These are phyloP conservation scores for Trichoderma guizhouense DNA, from an alignment of 2,329 filamentous ascomycete genomes.

Conservation along the genomic window DNA sequence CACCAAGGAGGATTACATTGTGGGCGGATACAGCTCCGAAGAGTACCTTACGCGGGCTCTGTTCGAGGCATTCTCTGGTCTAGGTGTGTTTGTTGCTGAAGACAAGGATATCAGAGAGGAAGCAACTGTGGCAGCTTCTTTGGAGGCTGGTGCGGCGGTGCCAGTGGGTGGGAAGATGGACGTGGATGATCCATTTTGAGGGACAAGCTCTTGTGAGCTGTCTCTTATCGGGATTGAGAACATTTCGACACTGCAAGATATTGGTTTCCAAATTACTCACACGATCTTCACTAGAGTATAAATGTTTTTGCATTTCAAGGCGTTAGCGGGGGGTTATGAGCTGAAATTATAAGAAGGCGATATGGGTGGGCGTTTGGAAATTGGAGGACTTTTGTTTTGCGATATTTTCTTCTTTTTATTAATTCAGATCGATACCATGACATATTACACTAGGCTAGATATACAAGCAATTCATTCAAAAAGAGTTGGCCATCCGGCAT, in stretches of 20 bases:
- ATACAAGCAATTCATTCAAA: neutral
- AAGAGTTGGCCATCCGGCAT: neutral
- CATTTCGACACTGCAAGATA: neutral
- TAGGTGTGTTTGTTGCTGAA: slow-evolving; percentile 83
- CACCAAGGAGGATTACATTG: slow-evolving; percentile 62
- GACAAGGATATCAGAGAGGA: slow-evolving; percentile 52
- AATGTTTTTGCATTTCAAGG: neutral
- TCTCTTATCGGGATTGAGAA: neutral
- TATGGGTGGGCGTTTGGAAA: neutral
- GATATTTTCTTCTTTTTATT: neutral
- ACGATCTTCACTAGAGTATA: neutral
- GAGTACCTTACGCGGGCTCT: slow-evolving; percentile 81
- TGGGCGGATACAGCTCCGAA: slow-evolving; percentile 77
- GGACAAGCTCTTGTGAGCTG: neutral
- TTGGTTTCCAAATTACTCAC: neutral
- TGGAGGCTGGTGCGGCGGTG: slow-evolving; percentile 35
- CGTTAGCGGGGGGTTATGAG: neutral
- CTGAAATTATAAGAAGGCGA: neutral
- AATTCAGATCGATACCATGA: slow-evolving; percentile 6
- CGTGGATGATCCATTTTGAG: slow-evolving; percentile 45
- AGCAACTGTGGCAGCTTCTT: slow-evolving; percentile 34
- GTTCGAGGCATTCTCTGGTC: slow-evolving; percentile 83
- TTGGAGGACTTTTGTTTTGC: neutral
- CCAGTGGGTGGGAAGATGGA: slow-evolving; percentile 43
- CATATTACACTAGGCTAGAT: slow-evolving; percentile 13